phyloP scores from a whole-genome alignment of 2,329 filamentous ascomycete species.

The Verticillium albo-atrum region DNA sequence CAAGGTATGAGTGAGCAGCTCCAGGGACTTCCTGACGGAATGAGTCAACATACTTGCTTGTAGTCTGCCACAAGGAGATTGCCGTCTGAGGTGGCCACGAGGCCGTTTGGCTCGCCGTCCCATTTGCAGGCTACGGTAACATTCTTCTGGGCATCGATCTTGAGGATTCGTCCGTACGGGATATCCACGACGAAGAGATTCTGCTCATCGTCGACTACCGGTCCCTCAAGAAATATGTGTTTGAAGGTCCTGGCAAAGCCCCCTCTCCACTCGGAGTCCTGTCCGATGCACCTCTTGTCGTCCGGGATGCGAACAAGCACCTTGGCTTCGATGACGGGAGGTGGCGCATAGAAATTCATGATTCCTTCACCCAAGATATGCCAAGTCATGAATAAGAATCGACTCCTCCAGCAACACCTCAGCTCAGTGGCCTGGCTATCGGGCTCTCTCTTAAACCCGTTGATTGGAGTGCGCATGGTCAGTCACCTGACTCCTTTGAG shows the following conservation, averaged over 20 bases:
- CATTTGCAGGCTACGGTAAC: constrained; percentile 25
- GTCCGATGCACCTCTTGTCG: constrained; percentile 22
- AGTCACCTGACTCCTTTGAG: no score
- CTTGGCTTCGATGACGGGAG: constrained; percentile 26
- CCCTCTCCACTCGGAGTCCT: constrained; percentile 32
- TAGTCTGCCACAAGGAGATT: constrained; percentile 33
- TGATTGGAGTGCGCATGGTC: no score
- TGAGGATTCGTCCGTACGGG: constrained; percentile 32
- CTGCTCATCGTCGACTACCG: constrained; percentile 23
- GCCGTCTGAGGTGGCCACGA: constrained; percentile 27
- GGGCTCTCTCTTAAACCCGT: no score
- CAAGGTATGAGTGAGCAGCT: not conserved
- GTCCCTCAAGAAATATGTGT: constrained; percentile 35
- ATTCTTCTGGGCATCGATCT: constrained; percentile 22
- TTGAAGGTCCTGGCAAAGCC: constrained; percentile 26
- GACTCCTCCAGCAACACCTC: no score
- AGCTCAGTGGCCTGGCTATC: no score
- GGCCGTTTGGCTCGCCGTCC: constrained; percentile 36
- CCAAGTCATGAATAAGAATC: no score
- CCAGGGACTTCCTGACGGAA: not conserved
- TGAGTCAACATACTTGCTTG: constrained; percentile 26
- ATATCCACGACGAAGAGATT: constrained; percentile 33
- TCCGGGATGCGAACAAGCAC: constrained; percentile 30
- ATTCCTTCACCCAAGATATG: no score
- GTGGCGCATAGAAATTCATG: constrained; percentile 31